Evolutionary conservation across 78 protist species (phyloP), one percentile per base, ranked within the genome.

Genomic region (Salpingoeca rosetta): DNA sequence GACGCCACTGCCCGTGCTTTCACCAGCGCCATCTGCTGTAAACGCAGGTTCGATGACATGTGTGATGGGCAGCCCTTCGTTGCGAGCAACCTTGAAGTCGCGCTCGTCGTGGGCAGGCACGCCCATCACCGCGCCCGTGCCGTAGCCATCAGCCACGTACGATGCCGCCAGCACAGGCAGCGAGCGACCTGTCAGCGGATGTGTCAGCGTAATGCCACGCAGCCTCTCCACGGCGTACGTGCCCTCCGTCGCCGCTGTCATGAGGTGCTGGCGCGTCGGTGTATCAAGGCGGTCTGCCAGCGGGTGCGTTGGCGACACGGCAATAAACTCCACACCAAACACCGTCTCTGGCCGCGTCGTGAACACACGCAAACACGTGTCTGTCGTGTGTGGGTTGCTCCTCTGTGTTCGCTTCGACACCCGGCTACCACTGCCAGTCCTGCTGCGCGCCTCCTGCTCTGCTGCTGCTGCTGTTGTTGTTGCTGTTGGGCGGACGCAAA

Each of bases 21-120:
- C 65, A 17, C 65, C 65, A 51, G 65, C 65, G 17, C 31, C 65
- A 51, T 17, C 17, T 17, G 65, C 65, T 17, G 65, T 51, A 7
- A 17, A 51, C 17, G 7, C 65, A 51, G 65, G 65, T 7, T 51
- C 65, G 17, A 51, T 51, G 65, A 51, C 65, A 31, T 40, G 84
- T 0, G 43, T 43, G 74, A 85, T 36, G 51, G 91, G 96, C 41
- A 94, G 87, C 37, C 40, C 40, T 74, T 42, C 44, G 38, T 27
- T n/a, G 44, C 43, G 11, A 17, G 98, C 96, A 87, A 95, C 93
- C 40, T 25, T 87, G 22, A 79, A 65, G 82, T 96, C 98, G 1
- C 95, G 84, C 65, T 86, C 82, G 87, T 96, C 96, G 37, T 92
- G 95, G 44, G 93, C 94, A 2, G 98, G 98, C 7, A 96, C 98